Percentiles rank a stretch among this genome's conserved stretches.
phyloP scores from a whole-genome alignment of 805 yeast genomes.

The Metschnikowia hibisci region DNA sequence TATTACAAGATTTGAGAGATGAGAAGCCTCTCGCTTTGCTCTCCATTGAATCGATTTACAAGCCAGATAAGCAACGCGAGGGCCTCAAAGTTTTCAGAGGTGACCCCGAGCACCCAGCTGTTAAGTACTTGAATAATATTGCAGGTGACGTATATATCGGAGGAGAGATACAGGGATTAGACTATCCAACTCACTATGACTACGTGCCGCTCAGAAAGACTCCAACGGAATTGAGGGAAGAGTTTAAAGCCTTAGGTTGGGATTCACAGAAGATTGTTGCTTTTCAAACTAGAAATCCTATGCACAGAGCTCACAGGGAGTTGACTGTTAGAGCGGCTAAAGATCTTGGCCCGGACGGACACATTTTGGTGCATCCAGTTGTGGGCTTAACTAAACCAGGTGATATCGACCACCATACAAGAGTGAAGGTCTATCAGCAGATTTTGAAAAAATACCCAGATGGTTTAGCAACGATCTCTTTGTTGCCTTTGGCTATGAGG shows the following conservation, averaged over 20 bases:
- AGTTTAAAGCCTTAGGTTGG: constrained; percentile 81
- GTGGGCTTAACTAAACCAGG: constrained; percentile 97
- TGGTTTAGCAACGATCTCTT: constrained; percentile 85
- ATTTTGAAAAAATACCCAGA: constrained; percentile 89
- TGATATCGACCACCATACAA: constrained; percentile 95
- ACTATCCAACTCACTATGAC: constrained; percentile 84
- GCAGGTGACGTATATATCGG: constrained; percentile 88
- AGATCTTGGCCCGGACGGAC: constrained; percentile 73
- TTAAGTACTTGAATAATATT: constrained; percentile 61
- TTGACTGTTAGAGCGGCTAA: constrained; percentile 95
- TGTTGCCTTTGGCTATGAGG: constrained; percentile 95
- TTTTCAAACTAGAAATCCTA: constrained; percentile 96
- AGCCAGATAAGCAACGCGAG: constrained; percentile 75
- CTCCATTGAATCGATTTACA: constrained; percentile 73
- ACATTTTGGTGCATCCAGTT: constrained; percentile 88
- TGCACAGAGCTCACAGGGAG: constrained; percentile 98
- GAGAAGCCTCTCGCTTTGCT: constrained; percentile 75
- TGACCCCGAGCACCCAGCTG: constrained; percentile 95
- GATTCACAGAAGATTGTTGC: constrained; percentile 73
- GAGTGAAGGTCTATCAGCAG: constrained; percentile 93
- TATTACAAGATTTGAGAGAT: constrained; percentile 77
- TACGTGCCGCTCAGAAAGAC: constrained; percentile 84
- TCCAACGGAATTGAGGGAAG: constrained; percentile 84
- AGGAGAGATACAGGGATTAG: constrained; percentile 80
- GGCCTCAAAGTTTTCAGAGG: constrained; percentile 90